These are phyloP conservation scores for Cercospora sesami DNA, from an alignment of 2,329 filamentous ascomycete genomes.

Conservation along the genomic window DNA sequence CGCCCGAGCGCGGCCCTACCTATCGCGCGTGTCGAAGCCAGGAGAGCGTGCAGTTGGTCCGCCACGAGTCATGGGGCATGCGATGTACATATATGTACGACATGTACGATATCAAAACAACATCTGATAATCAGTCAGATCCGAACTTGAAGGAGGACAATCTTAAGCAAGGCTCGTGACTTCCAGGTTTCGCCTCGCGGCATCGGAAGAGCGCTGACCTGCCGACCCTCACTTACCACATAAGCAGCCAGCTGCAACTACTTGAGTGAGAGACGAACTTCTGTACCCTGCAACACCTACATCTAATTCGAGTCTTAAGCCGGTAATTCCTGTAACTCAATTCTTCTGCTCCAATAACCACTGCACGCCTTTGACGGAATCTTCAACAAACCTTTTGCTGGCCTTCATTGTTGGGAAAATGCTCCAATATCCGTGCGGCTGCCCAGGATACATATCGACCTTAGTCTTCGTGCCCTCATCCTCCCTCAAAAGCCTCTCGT, in stretches of 20 bases:
- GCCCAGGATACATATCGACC: conserved; percentile 45
- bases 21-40: not conserved
- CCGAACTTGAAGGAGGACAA: not conserved
- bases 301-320: not conserved
- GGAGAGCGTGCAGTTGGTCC: not conserved
- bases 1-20: not conserved
- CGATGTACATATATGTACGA: conserved; percentile 13
- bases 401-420: conserved; percentile 32
- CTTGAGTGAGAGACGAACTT: not conserved
- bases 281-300: not conserved
- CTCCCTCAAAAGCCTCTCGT: conserved; percentile 46
- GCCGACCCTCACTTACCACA: not conserved
- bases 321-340: not conserved
- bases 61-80: not conserved
- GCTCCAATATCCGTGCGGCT: conserved; percentile 48
- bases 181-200: not conserved
- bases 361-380: conserved; percentile 33
- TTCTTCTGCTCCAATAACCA: conserved; percentile 36
- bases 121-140: not conserved
- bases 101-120: conserved; percentile 9
- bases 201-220: not conserved
- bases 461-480: conserved; percentile 45
- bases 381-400: conserved; percentile 34
- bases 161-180: not conserved
- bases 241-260: not conserved